A percentile compares a stretch with the other conserved stretches of the same genome.
Conservation (phyloP, 2,329 filamentous ascomycete genomes). For the Acephala macrosclerotiorum region DNA sequence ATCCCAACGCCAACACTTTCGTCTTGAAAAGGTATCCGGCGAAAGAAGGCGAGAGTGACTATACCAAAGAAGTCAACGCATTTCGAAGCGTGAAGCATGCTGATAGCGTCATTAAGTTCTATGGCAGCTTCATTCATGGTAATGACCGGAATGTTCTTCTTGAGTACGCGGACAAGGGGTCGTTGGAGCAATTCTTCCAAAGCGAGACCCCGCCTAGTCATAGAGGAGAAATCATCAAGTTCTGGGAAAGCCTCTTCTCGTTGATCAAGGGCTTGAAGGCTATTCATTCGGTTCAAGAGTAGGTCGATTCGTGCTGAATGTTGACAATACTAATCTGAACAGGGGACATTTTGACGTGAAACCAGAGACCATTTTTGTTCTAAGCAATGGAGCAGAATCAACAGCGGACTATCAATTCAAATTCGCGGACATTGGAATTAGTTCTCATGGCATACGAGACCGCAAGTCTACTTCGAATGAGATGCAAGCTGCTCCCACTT, state of each 20-base stretch:
- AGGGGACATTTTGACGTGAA: constrained; percentile 46
- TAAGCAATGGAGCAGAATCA: constrained; percentile 31
- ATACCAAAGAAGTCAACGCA: constrained; percentile 39
- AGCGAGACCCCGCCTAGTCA: constrained; percentile 35
- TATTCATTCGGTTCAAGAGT: constrained; percentile 31
- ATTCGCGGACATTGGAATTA: constrained; percentile 43
- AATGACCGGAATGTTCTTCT: constrained; percentile 44
- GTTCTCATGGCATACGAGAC: constrained; percentile 16
- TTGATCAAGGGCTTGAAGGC: constrained; percentile 40
- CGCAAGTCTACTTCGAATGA: constrained; percentile 7
- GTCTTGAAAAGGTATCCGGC: constrained; percentile 40
- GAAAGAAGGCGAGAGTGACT: constrained; percentile 32
- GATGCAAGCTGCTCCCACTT: constrained; percentile 25
- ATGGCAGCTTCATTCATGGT: constrained; percentile 38
- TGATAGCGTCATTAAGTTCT: constrained; percentile 40
- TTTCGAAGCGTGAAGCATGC: constrained; percentile 35
- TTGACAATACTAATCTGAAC: constrained; percentile 22
- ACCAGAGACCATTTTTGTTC: constrained; percentile 43
- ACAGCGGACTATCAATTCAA: constrained; percentile 42
- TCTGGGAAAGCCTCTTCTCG: constrained; percentile 44
- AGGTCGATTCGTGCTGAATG: neutral
- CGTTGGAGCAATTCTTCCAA: constrained; percentile 44
- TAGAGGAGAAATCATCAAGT: constrained; percentile 41
- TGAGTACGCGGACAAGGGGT: constrained; percentile 46
- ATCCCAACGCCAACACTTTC: constrained; percentile 36